phyloP scores from a whole-genome alignment of 306 rosid species.

The Hylodesmum podocarpum region DNA sequence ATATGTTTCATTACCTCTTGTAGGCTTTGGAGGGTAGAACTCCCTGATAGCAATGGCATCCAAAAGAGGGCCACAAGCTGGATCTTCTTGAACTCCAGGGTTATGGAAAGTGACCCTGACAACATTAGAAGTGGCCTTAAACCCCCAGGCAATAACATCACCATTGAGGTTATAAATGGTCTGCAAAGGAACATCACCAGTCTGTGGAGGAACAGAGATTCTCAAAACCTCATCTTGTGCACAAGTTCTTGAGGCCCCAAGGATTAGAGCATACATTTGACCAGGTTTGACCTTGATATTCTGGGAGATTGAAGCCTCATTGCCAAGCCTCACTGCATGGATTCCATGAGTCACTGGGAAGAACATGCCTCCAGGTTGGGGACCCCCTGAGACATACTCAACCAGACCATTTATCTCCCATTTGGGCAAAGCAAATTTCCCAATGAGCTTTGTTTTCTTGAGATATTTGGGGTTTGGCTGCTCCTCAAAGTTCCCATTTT shows the following conservation, averaged over 20 bases:
- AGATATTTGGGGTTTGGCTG: slow-evolving; percentile 56
- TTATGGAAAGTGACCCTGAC: slow-evolving; percentile 77
- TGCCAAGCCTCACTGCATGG: slow-evolving; percentile 95
- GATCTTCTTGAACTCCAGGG: slow-evolving; percentile 92
- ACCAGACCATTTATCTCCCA: slow-evolving; percentile 91
- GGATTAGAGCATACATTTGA: slow-evolving; percentile 66
- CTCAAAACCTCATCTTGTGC: slow-evolving; percentile 92
- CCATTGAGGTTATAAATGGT: slow-evolving; percentile 79
- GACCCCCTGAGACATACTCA: slow-evolving; percentile 86
- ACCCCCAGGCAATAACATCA: slow-evolving; percentile 86
- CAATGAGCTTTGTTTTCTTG: slow-evolving; percentile 62
- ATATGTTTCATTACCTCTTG: slow-evolving; percentile 60
- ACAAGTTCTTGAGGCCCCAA: slow-evolving; percentile 96
- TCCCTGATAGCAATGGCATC: slow-evolving; percentile 94
- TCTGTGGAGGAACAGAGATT: slow-evolving; percentile 67
- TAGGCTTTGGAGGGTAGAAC: slow-evolving; percentile 61
- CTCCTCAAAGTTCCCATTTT: slow-evolving; percentile 89
- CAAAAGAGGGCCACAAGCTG: slow-evolving; percentile 89
- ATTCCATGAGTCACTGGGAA: slow-evolving; percentile 77
- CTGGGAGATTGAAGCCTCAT: slow-evolving; percentile 88
- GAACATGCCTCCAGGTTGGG: slow-evolving; percentile 95
- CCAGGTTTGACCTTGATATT: slow-evolving; percentile 66
- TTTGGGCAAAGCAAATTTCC: slow-evolving; percentile 70
- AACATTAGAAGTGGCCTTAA: slow-evolving; percentile 44
- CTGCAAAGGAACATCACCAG: slow-evolving; percentile 87